Evolutionary conservation across 1,284 basidiomycete species (phyloP).

Genomic region (Schizophyllum commune): DNA sequence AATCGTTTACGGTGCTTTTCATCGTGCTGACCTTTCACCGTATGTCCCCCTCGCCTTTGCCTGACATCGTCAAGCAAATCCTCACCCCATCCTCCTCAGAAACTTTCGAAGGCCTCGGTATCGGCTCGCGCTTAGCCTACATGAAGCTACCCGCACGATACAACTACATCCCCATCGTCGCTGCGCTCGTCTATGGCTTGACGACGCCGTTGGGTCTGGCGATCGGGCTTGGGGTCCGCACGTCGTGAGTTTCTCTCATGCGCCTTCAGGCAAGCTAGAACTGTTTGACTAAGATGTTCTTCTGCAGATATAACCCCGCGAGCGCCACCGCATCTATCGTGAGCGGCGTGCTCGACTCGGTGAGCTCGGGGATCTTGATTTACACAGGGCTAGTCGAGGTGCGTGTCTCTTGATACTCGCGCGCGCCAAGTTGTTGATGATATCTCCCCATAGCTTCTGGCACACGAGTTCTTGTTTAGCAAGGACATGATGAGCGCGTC

Average conservation of each 20-base stretch:
- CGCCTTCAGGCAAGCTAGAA: too few species aligned
- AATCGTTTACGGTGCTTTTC: slow-evolving; percentile 79
- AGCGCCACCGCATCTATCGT: slow-evolving; percentile 71
- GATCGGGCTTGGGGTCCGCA: slow-evolving; percentile 75
- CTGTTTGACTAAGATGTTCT: too few species aligned
- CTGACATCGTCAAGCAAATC: not conserved
- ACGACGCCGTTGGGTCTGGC: slow-evolving; percentile 84
- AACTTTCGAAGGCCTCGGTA: slow-evolving; percentile 86
- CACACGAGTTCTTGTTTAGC: slow-evolving; percentile 90
- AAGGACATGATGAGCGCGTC: slow-evolving; percentile 71
- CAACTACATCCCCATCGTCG: slow-evolving; percentile 56
- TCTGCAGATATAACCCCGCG: slow-evolving; percentile 55
- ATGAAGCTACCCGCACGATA: slow-evolving; percentile 57
- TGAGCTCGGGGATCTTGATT: slow-evolving; percentile 83
- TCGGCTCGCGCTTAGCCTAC: slow-evolving; percentile 79
- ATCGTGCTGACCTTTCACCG: slow-evolving; percentile 90
- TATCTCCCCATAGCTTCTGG: slow-evolving; percentile 53
- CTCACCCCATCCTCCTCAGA: slow-evolving; percentile 35
- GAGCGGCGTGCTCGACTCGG: slow-evolving; percentile 77
- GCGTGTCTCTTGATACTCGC: slow-evolving; percentile 13
- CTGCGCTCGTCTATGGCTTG: slow-evolving; percentile 65
- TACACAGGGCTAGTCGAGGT: slow-evolving; percentile 92
- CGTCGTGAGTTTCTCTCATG: slow-evolving; percentile 31
- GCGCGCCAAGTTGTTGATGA: slow-evolving; percentile 3
- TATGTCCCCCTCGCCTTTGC: slow-evolving; percentile 25